Evolutionary conservation across 805 yeast genomes (phyloP).

Genomic region (Candida nonsorbophila): DNA sequence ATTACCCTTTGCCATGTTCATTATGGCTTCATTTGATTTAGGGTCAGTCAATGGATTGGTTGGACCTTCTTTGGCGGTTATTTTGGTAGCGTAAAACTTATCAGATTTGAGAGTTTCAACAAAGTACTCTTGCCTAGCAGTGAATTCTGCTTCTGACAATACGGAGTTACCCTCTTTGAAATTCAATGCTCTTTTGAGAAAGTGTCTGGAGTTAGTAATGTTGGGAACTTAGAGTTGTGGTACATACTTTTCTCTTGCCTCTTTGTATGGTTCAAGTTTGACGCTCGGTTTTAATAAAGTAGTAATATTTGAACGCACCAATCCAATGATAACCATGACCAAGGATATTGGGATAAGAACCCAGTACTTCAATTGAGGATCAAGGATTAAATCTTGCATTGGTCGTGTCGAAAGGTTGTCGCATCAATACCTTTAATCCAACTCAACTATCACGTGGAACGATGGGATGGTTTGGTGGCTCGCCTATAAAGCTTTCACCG

Average conservation of each 20-base stretch:
- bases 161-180: constrained; percentile 51
- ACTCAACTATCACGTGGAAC: not conserved
- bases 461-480: constrained; percentile 42
- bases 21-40: constrained; percentile 62
- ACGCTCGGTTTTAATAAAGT: constrained; percentile 54
- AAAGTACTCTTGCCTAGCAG: constrained; percentile 44
- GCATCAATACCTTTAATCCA: constrained; percentile 1
- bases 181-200: constrained; percentile 52
- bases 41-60: constrained; percentile 70
- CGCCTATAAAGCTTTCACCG: constrained; percentile 32
- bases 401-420: not conserved
- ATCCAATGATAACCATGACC: constrained; percentile 85
- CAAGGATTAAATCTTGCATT: constrained; percentile 45
- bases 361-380: constrained; percentile 83
- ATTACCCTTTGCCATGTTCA: constrained; percentile 75
- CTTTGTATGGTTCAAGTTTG: constrained; percentile 46
- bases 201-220: constrained; percentile 34
- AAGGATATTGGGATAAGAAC: constrained; percentile 83
- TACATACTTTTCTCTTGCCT: constrained; percentile 33
- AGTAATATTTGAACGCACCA: constrained; percentile 66
- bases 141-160: constrained; percentile 49
- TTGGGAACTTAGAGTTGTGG: not conserved
- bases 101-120: constrained; percentile 46
- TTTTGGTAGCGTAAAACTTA: constrained; percentile 50
- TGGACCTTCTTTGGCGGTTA: constrained; percentile 30